Evolutionary conservation across 768 basidiomycete genomes (phyloP).

Genomic region (Boletus eberwhitei): DNA sequence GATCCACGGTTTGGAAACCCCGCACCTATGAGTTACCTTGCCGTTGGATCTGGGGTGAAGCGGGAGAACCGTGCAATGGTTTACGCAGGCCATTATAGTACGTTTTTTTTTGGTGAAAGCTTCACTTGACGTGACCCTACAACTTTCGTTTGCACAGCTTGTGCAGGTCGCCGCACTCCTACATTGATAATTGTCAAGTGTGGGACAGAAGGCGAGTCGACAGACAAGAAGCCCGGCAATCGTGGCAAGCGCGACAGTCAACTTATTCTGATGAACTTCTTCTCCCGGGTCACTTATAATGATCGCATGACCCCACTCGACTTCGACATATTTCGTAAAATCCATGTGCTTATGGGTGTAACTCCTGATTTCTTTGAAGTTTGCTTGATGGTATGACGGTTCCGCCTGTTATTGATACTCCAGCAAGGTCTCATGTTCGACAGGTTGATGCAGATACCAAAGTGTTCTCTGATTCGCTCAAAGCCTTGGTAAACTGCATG

Average conservation of each 20-base stretch:
- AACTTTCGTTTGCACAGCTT: slow-evolving; percentile 41
- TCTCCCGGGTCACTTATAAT: slow-evolving; percentile 98
- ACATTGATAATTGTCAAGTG: slow-evolving; percentile 96
- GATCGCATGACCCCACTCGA: slow-evolving; percentile 98
- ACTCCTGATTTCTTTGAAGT: slow-evolving; percentile 99
- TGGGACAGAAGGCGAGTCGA: slow-evolving; percentile 81
- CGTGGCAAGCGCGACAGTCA: slow-evolving; percentile 98
- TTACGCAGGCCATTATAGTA: slow-evolving; percentile 99
- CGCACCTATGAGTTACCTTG: slow-evolving; percentile 86
- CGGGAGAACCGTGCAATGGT: slow-evolving; percentile 94
- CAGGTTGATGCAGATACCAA: slow-evolving; percentile 99
- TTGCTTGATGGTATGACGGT: slow-evolving; percentile 80
- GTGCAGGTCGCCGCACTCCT: slow-evolving; percentile 88
- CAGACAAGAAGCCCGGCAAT: slow-evolving; percentile 95
- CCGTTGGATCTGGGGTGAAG: slow-evolving; percentile 89
- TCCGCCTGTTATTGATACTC: background rate
- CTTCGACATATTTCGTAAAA: slow-evolving; percentile 96
- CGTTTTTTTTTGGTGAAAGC: slow-evolving; percentile 31
- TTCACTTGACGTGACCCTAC: slow-evolving; percentile 1
- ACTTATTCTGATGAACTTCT: slow-evolving; percentile 99
- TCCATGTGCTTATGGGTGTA: slow-evolving; percentile 95
- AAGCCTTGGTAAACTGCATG: slow-evolving; percentile 95
- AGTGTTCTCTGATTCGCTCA: slow-evolving; percentile 87
- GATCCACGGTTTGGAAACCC: slow-evolving; percentile 97
- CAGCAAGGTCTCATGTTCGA: slow-evolving; percentile 9